Evolutionary conservation across 805 yeast genomes (phyloP), one percentile per base, ranked within the genome.

Genomic region (Wickerhamiella shivajii): DNA sequence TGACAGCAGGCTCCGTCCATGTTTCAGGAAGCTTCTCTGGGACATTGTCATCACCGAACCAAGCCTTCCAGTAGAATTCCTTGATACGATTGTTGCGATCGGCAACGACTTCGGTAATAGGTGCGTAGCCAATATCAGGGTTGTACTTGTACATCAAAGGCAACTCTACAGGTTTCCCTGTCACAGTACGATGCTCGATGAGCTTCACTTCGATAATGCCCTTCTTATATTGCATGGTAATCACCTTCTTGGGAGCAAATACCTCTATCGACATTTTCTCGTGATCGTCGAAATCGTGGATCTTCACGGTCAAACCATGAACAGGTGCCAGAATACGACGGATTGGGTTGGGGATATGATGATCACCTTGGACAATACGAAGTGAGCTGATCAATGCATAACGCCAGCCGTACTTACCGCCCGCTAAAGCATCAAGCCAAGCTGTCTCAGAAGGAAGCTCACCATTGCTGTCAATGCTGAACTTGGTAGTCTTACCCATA

Each of bases 51-150:
- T 58, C 52, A 41, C 87, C 92, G 53, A 83, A 83, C 99, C 99
- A 90, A 51, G 87, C 66, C 55, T 76, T 76, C 98, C 98, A 90
- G 73, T 90, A 90, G 66, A 90, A 81, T 58, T 75, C 74, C 65
- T 90, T 90, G 60, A 92, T 87, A 58, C 97, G 72, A 40, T 71
- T 71, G 61, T 90, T 90, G 66, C 98, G 76, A 49, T 75, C 90
- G 44, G 74, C 79, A 75, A 81, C 77, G 24, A 77, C 71, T 62
- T 90, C 98, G 44, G 74, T 64, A 46, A 90, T 78, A 52, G 98
- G 97, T 39, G 95, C 93, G 53, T 77, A 85, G n/a, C 98, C 98
- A 55, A 77, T 80, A 33, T 70, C 67, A 18, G 94, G 81, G 49
- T 73, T 66, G 64, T 77, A 90, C 34, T 61, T 69, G 71, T 77